Conservation (phyloP, 1,139 yeast genomes). For the Geotrichum phurueaensis region DNA sequence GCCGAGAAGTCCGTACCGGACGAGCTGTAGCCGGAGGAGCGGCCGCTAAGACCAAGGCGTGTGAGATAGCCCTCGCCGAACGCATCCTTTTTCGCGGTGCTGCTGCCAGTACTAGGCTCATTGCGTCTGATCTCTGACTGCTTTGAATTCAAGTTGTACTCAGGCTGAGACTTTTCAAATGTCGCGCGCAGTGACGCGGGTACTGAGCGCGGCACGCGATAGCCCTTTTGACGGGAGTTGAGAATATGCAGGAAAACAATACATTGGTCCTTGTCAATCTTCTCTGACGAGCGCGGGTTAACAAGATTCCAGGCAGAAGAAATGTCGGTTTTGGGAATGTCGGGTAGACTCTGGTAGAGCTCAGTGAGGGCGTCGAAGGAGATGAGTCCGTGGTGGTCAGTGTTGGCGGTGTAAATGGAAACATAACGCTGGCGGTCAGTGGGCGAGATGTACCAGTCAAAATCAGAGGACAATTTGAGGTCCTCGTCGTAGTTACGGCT, state of each 20-base stretch:
- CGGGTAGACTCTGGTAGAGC: slow-evolving; percentile 59
- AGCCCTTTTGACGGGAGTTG: slow-evolving; percentile 84
- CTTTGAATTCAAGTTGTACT: slow-evolving; percentile 56
- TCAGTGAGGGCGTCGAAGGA: slow-evolving; percentile 65
- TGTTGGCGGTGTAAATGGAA: slow-evolving; percentile 64
- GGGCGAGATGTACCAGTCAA: slow-evolving; percentile 96
- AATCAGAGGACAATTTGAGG: slow-evolving; percentile 54
- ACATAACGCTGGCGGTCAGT: slow-evolving; percentile 75
- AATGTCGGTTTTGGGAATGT: slow-evolving; percentile 80
- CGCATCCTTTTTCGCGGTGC: slow-evolving; percentile 37
- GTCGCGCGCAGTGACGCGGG: slow-evolving; percentile 93
- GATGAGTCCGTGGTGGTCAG: slow-evolving; percentile 80
- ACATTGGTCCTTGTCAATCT: slow-evolving; percentile 90
- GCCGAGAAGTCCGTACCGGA: slow-evolving; percentile 71
- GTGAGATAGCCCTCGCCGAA: slow-evolving; percentile 46
- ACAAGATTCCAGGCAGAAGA: slow-evolving; percentile 93
- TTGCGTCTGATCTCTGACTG: slow-evolving; percentile 40
- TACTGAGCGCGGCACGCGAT: slow-evolving; percentile 83
- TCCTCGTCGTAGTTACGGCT: slow-evolving; percentile 49
- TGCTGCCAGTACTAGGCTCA: slow-evolving; percentile 14
- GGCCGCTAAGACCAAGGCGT: slow-evolving; percentile 41
- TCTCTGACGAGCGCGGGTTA: slow-evolving; percentile 78
- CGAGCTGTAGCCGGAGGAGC: slow-evolving; percentile 37
- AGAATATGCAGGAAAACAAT: slow-evolving; percentile 83
- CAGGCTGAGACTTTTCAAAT: slow-evolving; percentile 78